Percentiles rank a stretch among this genome's conserved stretches.
These are phyloP conservation scores for Thermomyces lanuginosus DNA, from an alignment of 2,329 filamentous ascomycete genomes.

Conservation along the genomic window DNA sequence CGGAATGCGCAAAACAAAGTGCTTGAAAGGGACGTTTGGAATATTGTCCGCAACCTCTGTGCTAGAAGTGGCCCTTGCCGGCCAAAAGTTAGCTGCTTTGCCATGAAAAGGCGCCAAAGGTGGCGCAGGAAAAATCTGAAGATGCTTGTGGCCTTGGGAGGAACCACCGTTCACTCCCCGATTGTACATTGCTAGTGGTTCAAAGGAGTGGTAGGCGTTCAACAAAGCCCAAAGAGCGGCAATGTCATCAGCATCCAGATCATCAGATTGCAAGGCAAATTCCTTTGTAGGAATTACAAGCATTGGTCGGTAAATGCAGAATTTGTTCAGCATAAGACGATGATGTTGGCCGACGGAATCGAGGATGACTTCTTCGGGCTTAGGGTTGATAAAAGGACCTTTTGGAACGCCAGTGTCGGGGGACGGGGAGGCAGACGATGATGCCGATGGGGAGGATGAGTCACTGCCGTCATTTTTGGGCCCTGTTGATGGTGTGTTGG, in stretches of 20 bases:
- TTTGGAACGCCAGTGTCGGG: constrained; percentile 4
- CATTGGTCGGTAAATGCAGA: constrained; percentile 17
- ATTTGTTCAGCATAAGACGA: constrained; percentile 13
- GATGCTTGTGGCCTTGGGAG: constrained; percentile 31
- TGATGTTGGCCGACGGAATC: constrained; percentile 9
- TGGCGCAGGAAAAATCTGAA: constrained; percentile 26
- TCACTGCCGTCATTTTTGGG: too few relatives aligned
- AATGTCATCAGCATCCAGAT: constrained; percentile 22
- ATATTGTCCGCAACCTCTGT: constrained; percentile 9
- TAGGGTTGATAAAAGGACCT: constrained; percentile 12
- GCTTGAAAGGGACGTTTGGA: constrained; percentile 11
- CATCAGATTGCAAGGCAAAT: constrained; percentile 17
- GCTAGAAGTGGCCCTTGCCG: constrained; percentile 9
- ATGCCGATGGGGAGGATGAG: constrained; percentile 3
- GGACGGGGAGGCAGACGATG: constrained; percentile 1
- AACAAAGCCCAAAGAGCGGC: constrained; percentile 23
- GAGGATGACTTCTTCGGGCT: constrained; percentile 11
- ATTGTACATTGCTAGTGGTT: constrained; percentile 29
- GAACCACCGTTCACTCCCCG: constrained; percentile 30
- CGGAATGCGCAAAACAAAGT: constrained; percentile 14
- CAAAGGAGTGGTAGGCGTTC: constrained; percentile 9
- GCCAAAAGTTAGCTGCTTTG: constrained; percentile 8
- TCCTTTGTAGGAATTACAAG: constrained; percentile 24
- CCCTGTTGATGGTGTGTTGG: too few relatives aligned
- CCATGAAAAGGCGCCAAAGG: constrained; percentile 7